Conservation (phyloP, 2,329 filamentous ascomycete species). For the Colletotrichum musicola region DNA sequence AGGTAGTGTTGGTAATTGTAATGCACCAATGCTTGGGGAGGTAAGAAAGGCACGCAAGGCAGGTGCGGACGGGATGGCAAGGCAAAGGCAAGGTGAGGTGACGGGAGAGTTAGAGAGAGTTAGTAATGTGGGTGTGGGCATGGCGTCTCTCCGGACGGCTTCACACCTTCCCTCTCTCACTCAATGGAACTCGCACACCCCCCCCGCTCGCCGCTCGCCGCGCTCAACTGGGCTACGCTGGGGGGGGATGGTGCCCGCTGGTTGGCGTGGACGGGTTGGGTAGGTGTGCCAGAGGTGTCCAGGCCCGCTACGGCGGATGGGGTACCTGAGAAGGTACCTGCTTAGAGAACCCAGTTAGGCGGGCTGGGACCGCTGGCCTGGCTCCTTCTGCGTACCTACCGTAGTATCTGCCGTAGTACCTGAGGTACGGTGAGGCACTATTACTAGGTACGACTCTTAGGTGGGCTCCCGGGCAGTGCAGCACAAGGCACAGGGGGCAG, state of each 20-base stretch:
- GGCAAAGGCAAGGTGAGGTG: slow-evolving; percentile 25
- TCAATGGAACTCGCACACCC: slow-evolving; percentile 6
- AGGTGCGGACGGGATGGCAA: slow-evolving; percentile 20
- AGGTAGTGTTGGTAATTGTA: slow-evolving; percentile 15
- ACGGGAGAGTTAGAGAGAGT: slow-evolving; percentile 32
- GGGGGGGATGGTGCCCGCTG: slow-evolving; percentile 10
- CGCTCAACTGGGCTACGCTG: slow-evolving; percentile 3
- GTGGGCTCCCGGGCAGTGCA: slow-evolving; percentile 33
- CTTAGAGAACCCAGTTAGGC: slow-evolving; percentile 4
- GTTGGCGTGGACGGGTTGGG: slow-evolving; percentile 6
- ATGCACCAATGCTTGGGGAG: slow-evolving; percentile 15
- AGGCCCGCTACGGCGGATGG: slow-evolving; percentile 17
- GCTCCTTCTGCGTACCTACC: slow-evolving; percentile 10
- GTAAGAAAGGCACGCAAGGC: slow-evolving; percentile 5
- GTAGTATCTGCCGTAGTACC: neutral
- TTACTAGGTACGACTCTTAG: too few relatives aligned
- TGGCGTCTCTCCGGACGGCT: slow-evolving; percentile 34
- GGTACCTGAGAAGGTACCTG: neutral
- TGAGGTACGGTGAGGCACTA: neutral
- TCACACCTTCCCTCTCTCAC: slow-evolving; percentile 16
- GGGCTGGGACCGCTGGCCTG: slow-evolving; percentile 4
- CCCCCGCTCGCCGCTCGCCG: slow-evolving; percentile 24
- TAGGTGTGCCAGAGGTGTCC: neutral
- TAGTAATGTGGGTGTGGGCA: slow-evolving; percentile 39
- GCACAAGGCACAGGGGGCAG: slow-evolving; percentile 29